Base-by-base conservation (phyloP, 768 basidiomycete species). In the Macrolepiota albuminosa region DNA sequence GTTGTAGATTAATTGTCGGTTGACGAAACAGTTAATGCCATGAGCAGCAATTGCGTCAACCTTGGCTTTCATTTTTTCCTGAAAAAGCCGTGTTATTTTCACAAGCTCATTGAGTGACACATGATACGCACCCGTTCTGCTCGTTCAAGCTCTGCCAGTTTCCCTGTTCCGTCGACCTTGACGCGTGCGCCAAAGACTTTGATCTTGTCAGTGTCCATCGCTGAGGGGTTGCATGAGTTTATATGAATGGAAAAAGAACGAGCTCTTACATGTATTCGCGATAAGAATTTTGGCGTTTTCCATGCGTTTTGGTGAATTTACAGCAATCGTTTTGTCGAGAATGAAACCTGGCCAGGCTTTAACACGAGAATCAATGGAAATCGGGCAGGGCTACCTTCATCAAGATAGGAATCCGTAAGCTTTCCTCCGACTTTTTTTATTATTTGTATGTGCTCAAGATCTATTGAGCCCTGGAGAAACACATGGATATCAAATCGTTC, bases 391-490 rank as follows among this genome's bases (percentile, higher is more conserved):
- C 16, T 63, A 87, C 93, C 96, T 78, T 98, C 97, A 69, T 97
- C 95, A 37, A 99, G 85, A 78, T 98, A 99, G 6, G 94, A 96
- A 68, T 98, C 96, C 0, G 94, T 96, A 67, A 99, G 81, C 78
- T 98, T 99, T 54, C 96, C 96, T 59, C 96, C 96, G n/a, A 92
- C 93, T 76, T 98, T 98, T 83, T 99, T 99, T 79, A 98, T 99
- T 72, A 98, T 89, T 75, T 99, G 96, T 64, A 99, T 98, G 72
- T 98, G 95, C 65, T 99, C 96, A 37, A 99, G 80, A 75, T 98
- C 90, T 54, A 92, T 95, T 40, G 95, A 97, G 40, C 97, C 97
- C 90, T 94, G 67, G 7, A 8, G 40, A n/a, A 2, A 42, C 16
- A n/a, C 40, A 66, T 51, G 63, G 40, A 26, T n/a, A 56, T 11